Conservation (phyloP, 2,329 filamentous ascomycete species). For the Sclerotinia trifoliorum region DNA sequence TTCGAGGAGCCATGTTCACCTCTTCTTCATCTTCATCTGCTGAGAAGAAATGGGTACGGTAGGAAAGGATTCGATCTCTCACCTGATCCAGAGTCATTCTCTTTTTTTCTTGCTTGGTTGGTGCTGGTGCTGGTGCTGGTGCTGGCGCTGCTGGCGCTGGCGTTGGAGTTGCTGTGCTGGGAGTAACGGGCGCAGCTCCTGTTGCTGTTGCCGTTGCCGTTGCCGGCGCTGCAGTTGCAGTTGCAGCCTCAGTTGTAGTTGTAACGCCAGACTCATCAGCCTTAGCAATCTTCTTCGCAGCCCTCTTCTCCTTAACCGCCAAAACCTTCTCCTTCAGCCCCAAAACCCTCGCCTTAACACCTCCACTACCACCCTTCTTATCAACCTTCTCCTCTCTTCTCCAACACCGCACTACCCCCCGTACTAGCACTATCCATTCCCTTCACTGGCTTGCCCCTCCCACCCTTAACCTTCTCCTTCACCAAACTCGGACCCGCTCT, state of each 20-base stretch:
- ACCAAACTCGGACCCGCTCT: constrained; percentile 13
- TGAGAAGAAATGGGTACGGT: background rate
- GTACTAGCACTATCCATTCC: background rate
- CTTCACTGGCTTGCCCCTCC: background rate
- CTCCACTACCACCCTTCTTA: background rate
- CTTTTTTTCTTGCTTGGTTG: constrained; percentile 16
- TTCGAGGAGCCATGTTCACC: background rate
- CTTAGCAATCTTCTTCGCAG: background rate
- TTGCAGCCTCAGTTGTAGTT: background rate
- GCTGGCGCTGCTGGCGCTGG: background rate
- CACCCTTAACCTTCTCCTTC: background rate
- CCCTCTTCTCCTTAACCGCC: constrained; percentile 9
- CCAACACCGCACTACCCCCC: background rate
- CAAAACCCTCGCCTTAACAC: constrained; percentile 8
- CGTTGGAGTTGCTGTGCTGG: background rate
- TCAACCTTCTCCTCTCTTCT: constrained; percentile 1
- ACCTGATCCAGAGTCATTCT: constrained; percentile 22
- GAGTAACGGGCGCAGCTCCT: background rate
- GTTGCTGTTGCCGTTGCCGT: background rate
- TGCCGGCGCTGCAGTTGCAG: no score
- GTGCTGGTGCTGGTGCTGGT: background rate
- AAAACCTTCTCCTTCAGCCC: constrained; percentile 6
- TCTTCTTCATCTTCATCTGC: constrained; percentile 10
- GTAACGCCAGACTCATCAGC: background rate
- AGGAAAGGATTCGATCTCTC: constrained; percentile 20